Base-by-base conservation (phyloP, 441 rosid genomes). In the Erodium moschatum region DNA sequence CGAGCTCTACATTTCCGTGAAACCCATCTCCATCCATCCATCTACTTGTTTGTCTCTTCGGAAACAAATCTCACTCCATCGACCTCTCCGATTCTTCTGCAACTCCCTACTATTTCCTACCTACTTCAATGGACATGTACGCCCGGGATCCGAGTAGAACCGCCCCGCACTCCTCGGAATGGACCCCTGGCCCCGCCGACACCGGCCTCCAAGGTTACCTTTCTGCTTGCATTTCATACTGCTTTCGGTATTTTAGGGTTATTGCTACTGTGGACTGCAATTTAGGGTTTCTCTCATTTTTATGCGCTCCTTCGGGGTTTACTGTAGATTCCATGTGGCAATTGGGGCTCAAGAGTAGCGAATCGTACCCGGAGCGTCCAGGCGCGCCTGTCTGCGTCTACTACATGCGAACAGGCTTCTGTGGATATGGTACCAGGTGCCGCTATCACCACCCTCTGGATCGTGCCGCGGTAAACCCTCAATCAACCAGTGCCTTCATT, bases 371-470 rank as follows among this genome's bases (percentile, higher is more conserved):
- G 15, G 93, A 87, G 81, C 86, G 97, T 46, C 82, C 83, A 0
- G 87, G 86, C 35, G 80, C 83, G 6, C 89, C 96, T n/a, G 96
- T 88, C 77, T 92, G 98, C 73, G 89, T 88, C 4, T 90, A 85
- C 80, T 92, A 92, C 79, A 87, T 92, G 97, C 86, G 97, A 63
- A 90, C 97, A n/a, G 97, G 98, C 62, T 72, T 75, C 70, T 92
- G 98, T 74, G 94, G 89, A 12, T 92, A 80, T 18, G 89, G 91
- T 65, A 70, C 63, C 61, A 79, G 97, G 82, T 92, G 98, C 81
- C 96, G 97, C 60, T 90, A 82, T 83, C 90, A 92, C 72, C 98
- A 92, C 72, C 98, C 97, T 76, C 90, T 80, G 15, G 81, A 92
- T 80, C 98, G 97, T 44, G 92, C 96, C 4, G 79, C 85, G 84